A percentile compares a stretch with the other conserved stretches of the same genome.
Evolutionary conservation across 495 filamentous ascomycete species (phyloP).

Genomic region (Lineolata rhizophorae): DNA sequence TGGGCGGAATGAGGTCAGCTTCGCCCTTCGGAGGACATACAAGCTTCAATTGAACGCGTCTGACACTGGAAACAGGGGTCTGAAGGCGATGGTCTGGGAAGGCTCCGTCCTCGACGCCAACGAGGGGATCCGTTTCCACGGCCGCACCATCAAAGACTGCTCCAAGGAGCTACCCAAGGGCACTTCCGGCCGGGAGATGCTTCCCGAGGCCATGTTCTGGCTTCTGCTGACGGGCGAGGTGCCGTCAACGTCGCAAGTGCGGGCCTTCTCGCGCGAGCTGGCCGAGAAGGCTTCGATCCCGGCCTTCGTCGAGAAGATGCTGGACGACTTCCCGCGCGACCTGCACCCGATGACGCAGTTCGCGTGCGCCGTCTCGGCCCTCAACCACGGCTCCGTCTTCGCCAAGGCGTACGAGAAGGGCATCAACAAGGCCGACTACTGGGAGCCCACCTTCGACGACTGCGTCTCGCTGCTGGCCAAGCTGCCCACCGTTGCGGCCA

Average conservation of each 20-base stretch:
- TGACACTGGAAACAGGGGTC: constrained; percentile 32
- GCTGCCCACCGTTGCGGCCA: constrained; percentile 86
- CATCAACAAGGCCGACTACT: constrained; percentile 84
- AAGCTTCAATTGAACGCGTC: neutral
- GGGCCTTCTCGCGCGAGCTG: constrained; percentile 60
- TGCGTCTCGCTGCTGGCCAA: constrained; percentile 84
- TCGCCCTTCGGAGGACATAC: neutral
- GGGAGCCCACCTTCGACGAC: constrained; percentile 97
- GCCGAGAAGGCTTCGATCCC: constrained; percentile 77
- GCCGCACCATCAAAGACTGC: constrained; percentile 94
- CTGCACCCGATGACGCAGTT: constrained; percentile 98
- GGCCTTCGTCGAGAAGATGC: constrained; percentile 61
- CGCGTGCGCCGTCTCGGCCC: constrained; percentile 74
- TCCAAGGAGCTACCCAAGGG: constrained; percentile 86
- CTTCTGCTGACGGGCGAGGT: constrained; percentile 85
- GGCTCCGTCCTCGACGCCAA: constrained; percentile 91
- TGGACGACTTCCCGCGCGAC: constrained; percentile 69
- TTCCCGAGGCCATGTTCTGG: constrained; percentile 99
- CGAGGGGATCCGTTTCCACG: constrained; percentile 96
- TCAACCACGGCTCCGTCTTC: constrained; percentile 82
- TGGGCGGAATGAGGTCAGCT: constrained; percentile 80
- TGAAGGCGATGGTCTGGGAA: constrained; percentile 98
- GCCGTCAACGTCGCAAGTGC: constrained; percentile 59
- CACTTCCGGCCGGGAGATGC: constrained; percentile 88
- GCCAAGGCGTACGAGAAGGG: constrained; percentile 83